Conservation (phyloP, 176 grass and related monocot species). For the Cymbopogon citratus region DNA sequence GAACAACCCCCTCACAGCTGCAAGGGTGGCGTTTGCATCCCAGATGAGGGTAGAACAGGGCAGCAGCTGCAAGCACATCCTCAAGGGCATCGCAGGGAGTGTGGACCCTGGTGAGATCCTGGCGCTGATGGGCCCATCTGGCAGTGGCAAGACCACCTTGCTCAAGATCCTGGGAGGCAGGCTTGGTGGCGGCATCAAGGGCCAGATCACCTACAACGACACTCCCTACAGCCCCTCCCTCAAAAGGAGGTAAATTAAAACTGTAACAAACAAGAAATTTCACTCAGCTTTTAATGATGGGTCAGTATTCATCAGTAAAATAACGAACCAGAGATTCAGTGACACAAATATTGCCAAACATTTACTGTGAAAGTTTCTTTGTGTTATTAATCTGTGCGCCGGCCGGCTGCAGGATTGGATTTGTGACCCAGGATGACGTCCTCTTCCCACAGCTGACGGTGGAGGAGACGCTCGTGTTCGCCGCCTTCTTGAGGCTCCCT, state of each 20-base stretch:
- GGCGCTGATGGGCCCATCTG: constrained; percentile 86
- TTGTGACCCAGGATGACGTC: constrained; percentile 91
- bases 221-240: constrained; percentile 67
- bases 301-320: no score
- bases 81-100: constrained; percentile 77
- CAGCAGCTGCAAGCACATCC: constrained; percentile 64
- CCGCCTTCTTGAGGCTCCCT: constrained; percentile 80
- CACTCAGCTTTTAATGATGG: neutral
- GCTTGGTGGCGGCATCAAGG: constrained; percentile 57
- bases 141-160: constrained; percentile 93
- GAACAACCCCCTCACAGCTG: constrained; percentile 59
- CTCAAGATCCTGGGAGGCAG: constrained; percentile 82
- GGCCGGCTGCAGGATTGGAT: constrained; percentile 59
- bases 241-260: constrained; percentile 60
- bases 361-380: no score
- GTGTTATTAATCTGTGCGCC: neutral
- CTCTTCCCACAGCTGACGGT: constrained; percentile 90
- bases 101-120: constrained; percentile 82
- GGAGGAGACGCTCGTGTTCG: constrained; percentile 90
- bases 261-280: neutral
- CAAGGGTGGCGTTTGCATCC: constrained; percentile 36
- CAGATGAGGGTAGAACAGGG: constrained; percentile 48
- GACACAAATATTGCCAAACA: no score
- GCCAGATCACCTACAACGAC: constrained; percentile 80
- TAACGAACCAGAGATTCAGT: neutral